Evolutionary conservation across 441 rosid genomes (phyloP).

Genomic region (Erodium moschatum): DNA sequence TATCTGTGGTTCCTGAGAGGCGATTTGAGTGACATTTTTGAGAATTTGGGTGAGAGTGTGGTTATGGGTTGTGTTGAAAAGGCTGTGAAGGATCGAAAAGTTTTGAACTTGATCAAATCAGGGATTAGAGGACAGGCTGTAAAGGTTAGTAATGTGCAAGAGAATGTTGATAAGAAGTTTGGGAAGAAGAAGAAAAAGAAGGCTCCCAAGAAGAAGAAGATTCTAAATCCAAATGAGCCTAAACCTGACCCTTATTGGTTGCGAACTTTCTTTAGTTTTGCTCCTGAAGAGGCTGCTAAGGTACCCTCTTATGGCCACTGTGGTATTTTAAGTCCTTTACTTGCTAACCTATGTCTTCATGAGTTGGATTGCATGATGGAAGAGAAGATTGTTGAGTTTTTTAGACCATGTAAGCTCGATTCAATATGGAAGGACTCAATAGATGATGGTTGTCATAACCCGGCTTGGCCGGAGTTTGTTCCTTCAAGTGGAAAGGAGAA

Average conservation of each 20-base stretch:
- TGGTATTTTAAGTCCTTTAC: conserved; percentile 88
- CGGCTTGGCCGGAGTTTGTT: conserved; percentile 98
- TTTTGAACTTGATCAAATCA: conserved; percentile 50
- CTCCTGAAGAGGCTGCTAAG: conserved; percentile 82
- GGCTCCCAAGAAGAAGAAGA: conserved; percentile 58
- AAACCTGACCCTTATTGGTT: conserved; percentile 97
- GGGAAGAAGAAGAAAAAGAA: conserved; percentile 46
- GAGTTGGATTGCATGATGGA: conserved; percentile 83
- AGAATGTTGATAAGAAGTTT: conserved; percentile 22
- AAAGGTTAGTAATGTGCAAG: conserved; percentile 23
- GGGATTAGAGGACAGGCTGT: conserved; percentile 34
- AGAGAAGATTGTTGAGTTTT: conserved; percentile 50
- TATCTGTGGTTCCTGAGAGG: conserved; percentile 85
- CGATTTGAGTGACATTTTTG: conserved; percentile 55
- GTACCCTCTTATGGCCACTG: conserved; percentile 73
- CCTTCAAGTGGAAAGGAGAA: conserved; percentile 81
- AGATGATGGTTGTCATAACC: conserved; percentile 84
- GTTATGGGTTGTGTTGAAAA: conserved; percentile 51
- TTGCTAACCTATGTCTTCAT: conserved; percentile 70
- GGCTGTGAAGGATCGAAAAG: conserved; percentile 61
- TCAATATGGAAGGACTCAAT: conserved; percentile 83
- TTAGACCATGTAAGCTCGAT: conserved; percentile 66
- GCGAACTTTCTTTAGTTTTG: conserved; percentile 72
- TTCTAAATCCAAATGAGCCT: conserved; percentile 70
- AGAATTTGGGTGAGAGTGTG: conserved; percentile 37